Conservation (phyloP, 164 flowering plant species). For the Tinospora cordifolia region DNA sequence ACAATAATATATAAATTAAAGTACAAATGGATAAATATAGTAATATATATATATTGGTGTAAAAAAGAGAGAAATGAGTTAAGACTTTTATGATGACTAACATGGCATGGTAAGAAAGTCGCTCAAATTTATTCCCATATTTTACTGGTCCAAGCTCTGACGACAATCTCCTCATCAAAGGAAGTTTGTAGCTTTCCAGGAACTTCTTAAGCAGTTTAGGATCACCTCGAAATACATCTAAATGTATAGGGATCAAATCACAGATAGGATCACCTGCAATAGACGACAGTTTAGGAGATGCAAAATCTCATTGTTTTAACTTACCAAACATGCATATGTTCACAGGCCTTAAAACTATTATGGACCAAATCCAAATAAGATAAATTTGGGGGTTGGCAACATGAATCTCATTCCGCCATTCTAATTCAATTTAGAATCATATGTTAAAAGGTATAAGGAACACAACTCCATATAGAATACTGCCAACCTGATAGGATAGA, state of each 20-base stretch:
- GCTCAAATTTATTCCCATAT: constrained; percentile 25
- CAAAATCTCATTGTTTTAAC: not conserved
- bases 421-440: not conserved
- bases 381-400: not conserved
- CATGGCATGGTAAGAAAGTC: constrained; percentile 79
- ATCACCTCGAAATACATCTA: constrained; percentile 85
- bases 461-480: not conserved
- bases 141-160: constrained; percentile 17
- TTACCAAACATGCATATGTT: not conserved
- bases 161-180: constrained; percentile 31
- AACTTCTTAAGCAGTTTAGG: constrained; percentile 44
- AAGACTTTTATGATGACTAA: constrained; percentile 29
- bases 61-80: no score
- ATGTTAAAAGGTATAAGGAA: no score
- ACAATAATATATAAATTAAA: not conserved
- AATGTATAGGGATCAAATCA: constrained; percentile 75
- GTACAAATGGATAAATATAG: not conserved
- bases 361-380: not conserved
- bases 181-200: constrained; percentile 66
- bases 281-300: constrained; percentile 2
- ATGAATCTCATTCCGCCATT: not conserved
- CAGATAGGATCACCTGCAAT: constrained; percentile 72
- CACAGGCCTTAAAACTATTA: not conserved
- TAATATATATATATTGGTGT: not conserved
- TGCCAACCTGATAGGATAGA: not conserved